phyloP scores from a whole-genome alignment of 2,329 filamentous ascomycete species.

The Chalara sp. region DNA sequence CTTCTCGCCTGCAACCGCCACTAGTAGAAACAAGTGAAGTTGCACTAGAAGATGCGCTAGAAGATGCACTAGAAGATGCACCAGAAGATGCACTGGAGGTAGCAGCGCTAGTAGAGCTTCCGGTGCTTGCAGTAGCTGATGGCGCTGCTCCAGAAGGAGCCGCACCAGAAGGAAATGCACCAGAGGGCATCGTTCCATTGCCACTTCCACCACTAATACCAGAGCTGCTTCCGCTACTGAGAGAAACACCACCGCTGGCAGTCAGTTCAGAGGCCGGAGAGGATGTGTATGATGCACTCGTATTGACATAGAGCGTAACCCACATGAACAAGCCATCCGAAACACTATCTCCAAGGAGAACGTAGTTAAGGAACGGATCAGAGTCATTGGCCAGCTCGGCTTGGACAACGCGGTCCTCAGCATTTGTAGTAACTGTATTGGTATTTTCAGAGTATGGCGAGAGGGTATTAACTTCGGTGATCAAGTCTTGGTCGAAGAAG shows the following conservation, averaged over 20 bases:
- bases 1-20: too few species aligned
- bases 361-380: constrained; percentile 50
- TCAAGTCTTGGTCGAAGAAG: constrained; percentile 57
- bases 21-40: too few species aligned
- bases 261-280: not conserved
- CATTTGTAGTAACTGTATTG: constrained; percentile 32
- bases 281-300: constrained; percentile 10
- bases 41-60: too few species aligned
- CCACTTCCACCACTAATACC: not conserved
- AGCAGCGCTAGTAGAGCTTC: too few species aligned
- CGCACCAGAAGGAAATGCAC: too few species aligned
- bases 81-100: too few species aligned
- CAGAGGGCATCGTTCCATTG: not conserved
- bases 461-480: constrained; percentile 40
- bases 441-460: constrained; percentile 41
- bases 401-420: constrained; percentile 28
- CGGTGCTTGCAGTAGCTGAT: too few species aligned
- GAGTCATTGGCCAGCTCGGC: constrained; percentile 37
- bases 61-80: too few species aligned
- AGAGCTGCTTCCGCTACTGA: not conserved
- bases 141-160: too few species aligned
- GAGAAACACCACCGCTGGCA: not conserved
- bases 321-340: constrained; percentile 48
- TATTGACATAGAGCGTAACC: constrained; percentile 45
- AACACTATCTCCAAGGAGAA: constrained; percentile 46